A percentile compares a stretch with the other conserved stretches of the same genome.
Evolutionary conservation across 2,329 filamentous ascomycete species (phyloP).

Genomic region (Acarospora socialis): DNA sequence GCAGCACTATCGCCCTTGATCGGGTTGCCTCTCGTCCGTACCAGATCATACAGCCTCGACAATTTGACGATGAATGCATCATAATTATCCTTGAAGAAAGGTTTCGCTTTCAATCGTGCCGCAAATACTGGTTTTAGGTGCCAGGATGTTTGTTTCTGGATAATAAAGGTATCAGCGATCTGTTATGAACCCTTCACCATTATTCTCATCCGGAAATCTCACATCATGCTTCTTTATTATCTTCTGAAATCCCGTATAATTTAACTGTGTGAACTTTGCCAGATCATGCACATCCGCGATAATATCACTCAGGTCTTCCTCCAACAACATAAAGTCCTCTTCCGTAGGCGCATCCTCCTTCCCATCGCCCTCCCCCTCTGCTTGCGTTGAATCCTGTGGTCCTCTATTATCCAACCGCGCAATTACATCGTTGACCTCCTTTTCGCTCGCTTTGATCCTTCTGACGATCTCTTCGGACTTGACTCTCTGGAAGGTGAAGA

Average conservation of each 20-base stretch:
- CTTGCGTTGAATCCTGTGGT: conserved; percentile 16
- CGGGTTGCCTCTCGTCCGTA: conserved; percentile 83
- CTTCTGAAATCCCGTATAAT: conserved; percentile 98
- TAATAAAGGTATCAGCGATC: conserved; percentile 8
- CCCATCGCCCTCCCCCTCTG: conserved; percentile 31
- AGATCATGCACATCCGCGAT: conserved; percentile 97
- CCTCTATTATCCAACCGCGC: conserved; percentile 47
- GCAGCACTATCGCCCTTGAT: conserved; percentile 84
- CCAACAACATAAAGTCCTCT: conserved; percentile 84
- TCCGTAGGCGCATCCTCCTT: conserved; percentile 39
- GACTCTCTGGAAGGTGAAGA: conserved; percentile 92
- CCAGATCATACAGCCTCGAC: conserved; percentile 87
- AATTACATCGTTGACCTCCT: conserved; percentile 80
- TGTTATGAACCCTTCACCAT: not conserved
- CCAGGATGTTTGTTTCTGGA: conserved; percentile 84
- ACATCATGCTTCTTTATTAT: conserved; percentile 99
- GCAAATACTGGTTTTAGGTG: conserved; percentile 93
- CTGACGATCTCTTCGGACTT: conserved; percentile 93
- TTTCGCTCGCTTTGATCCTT: conserved; percentile 74
- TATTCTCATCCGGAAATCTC: conserved; percentile 23
- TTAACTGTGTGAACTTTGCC: conserved; percentile 94
- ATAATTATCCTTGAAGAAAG: conserved; percentile 98
- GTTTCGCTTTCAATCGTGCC: conserved; percentile 82
- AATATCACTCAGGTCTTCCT: conserved; percentile 91
- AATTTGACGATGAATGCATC: conserved; percentile 90